These are phyloP conservation scores for Nicotiana paniculata DNA, from an alignment of 257 asterid species.

Conservation along the genomic window DNA sequence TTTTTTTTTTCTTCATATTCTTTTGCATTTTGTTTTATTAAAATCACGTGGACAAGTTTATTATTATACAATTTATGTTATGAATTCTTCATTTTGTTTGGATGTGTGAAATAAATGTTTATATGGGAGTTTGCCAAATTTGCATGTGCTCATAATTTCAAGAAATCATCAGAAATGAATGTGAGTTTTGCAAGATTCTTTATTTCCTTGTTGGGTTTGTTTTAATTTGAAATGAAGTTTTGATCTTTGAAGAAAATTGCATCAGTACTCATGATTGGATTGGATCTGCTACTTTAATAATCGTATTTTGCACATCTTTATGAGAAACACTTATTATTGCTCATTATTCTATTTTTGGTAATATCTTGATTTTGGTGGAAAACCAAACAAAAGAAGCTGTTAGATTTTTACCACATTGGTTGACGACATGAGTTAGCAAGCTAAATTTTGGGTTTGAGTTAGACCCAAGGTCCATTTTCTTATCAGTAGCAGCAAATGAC, in stretches of 20 bases:
- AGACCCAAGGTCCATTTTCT: too few relatives aligned
- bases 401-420: too few relatives aligned
- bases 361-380: background rate
- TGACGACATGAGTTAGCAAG: too few relatives aligned
- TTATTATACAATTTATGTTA: conserved; percentile 3
- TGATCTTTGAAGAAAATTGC: background rate
- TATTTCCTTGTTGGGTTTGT: background rate
- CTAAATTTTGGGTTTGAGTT: too few relatives aligned
- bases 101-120: background rate
- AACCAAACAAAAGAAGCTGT: background rate
- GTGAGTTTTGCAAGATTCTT: background rate
- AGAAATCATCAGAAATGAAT: conserved; percentile 11
- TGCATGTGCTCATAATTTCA: conserved; percentile 8
- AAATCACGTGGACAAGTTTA: conserved; percentile 21
- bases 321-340: background rate
- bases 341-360: background rate
- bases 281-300: background rate
- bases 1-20: background rate
- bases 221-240: background rate
- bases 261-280: background rate
- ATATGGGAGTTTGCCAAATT: too few relatives aligned
- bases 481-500: background rate
- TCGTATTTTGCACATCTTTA: background rate
- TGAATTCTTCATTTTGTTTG: background rate
- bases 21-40: conserved; percentile 1